A percentile compares a stretch with the other conserved stretches of the same genome.
Conservation (phyloP, 139 green algal species). For the Dunaliella primolecta region DNA sequence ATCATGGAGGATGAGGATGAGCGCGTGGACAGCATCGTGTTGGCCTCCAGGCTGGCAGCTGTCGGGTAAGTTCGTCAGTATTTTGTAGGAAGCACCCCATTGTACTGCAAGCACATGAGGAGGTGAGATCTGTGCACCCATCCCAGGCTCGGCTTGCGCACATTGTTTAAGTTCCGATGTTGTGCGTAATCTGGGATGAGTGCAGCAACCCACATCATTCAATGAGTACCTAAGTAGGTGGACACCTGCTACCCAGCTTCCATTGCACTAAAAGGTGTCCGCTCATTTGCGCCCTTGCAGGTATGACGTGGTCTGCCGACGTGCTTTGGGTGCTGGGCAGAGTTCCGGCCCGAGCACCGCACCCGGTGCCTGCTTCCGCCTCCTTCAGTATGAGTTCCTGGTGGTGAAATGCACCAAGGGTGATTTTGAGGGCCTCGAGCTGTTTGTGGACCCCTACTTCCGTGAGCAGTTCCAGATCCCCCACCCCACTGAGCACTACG, state of each 20-base stretch:
- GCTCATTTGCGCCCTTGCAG: not conserved
- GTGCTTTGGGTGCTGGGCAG: not conserved
- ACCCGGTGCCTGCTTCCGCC: slow-evolving; percentile 20
- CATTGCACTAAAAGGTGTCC: too few relatives aligned
- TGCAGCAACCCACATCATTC: too few relatives aligned
- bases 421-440: not conserved
- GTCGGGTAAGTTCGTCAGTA: slow-evolving; percentile 1
- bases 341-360: not conserved
- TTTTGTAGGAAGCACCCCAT: too few relatives aligned
- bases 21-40: not conserved
- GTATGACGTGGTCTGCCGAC: not conserved
- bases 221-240: not conserved
- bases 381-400: slow-evolving; percentile 37
- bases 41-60: not conserved
- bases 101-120: too few relatives aligned
- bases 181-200: too few relatives aligned
- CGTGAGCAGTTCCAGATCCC: slow-evolving; percentile 36
- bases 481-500: slow-evolving; percentile 27
- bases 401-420: not conserved
- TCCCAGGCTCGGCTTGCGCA: too few relatives aligned
- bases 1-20: not conserved
- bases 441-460: slow-evolving; percentile 31
- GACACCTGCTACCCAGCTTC: not conserved
- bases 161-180: too few relatives aligned
- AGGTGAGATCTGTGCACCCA: too few relatives aligned